A percentile compares a stretch with the other conserved stretches of the same genome.
Conservation (phyloP, 129 eudicot genomes). For the Solidago caesia region DNA sequence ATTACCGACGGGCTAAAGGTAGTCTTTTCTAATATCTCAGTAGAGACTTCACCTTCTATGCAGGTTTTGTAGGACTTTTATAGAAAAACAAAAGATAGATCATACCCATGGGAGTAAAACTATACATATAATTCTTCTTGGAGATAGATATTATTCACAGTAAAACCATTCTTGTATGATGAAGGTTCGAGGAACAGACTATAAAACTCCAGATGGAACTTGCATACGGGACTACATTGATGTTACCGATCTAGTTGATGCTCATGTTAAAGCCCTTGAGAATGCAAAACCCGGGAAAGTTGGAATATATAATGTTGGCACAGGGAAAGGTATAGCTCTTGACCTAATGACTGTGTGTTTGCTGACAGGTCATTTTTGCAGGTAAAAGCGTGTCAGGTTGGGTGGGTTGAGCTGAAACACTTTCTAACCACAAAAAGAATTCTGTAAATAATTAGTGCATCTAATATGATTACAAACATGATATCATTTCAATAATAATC, state of each 20-base stretch:
- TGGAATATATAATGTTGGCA: constrained; percentile 10
- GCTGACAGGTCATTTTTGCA: background rate
- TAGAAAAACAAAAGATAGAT: background rate
- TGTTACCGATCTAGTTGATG: constrained; percentile 88
- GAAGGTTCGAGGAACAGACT: constrained; percentile 88
- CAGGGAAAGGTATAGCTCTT: background rate
- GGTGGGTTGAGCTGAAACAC: background rate
- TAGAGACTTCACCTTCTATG: background rate
- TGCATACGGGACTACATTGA: constrained; percentile 87
- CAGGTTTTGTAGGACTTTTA: background rate
- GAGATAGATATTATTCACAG: background rate
- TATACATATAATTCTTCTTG: background rate
- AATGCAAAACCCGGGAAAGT: constrained; percentile 65
- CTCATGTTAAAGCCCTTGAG: constrained; percentile 91
- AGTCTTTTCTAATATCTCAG: background rate
- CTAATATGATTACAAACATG: background rate
- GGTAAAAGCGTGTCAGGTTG: background rate
- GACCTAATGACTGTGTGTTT: background rate
- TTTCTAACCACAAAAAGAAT: background rate
- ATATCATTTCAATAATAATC: background rate
- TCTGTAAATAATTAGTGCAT: background rate
- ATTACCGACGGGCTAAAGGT: constrained; percentile 88
- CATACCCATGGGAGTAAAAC: background rate
- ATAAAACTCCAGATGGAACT: constrained; percentile 80
- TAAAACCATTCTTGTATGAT: background rate